A percentile compares a stretch with the other conserved stretches of the same genome.
phyloP scores from a whole-genome alignment of 2,329 filamentous ascomycete species.

The Aspergillus eucalypticola region DNA sequence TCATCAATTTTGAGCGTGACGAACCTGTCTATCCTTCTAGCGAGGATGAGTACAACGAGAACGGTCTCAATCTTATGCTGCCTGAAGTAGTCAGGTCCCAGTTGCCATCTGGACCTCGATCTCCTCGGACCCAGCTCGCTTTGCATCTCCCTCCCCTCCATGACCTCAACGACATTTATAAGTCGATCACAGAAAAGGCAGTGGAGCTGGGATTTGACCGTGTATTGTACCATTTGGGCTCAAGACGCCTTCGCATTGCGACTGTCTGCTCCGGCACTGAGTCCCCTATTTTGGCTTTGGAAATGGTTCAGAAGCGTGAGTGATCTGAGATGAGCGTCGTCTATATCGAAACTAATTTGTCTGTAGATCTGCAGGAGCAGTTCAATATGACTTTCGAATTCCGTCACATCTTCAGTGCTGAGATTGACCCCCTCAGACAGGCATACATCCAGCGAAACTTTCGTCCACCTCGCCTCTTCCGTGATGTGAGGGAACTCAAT shows the following conservation, averaged over 20 bases:
- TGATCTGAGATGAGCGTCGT: background rate
- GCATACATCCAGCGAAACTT: constrained; percentile 65
- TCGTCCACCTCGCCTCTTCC: constrained; percentile 54
- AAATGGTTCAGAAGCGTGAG: constrained; percentile 55
- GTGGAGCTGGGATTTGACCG: constrained; percentile 43
- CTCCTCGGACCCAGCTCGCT: constrained; percentile 19
- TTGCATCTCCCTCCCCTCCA: constrained; percentile 28
- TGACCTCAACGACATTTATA: constrained; percentile 32
- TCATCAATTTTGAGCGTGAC: too few relatives aligned
- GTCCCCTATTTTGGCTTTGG: constrained; percentile 66
- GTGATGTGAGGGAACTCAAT: constrained; percentile 60
- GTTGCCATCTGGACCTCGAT: constrained; percentile 14
- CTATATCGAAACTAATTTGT: background rate
- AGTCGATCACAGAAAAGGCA: constrained; percentile 28
- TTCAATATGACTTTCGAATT: constrained; percentile 44
- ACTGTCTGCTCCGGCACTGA: constrained; percentile 82
- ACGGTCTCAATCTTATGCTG: constrained; percentile 12
- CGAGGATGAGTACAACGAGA: background rate
- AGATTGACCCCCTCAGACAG: constrained; percentile 66
- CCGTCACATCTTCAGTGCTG: constrained; percentile 62
- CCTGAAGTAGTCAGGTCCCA: constrained; percentile 26
- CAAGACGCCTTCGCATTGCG: constrained; percentile 55
- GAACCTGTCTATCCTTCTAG: background rate
- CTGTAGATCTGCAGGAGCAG: constrained; percentile 35
- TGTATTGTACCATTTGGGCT: constrained; percentile 42